Conservation (phyloP, 768 basidiomycete species). For the Pulveroboletus frians region DNA sequence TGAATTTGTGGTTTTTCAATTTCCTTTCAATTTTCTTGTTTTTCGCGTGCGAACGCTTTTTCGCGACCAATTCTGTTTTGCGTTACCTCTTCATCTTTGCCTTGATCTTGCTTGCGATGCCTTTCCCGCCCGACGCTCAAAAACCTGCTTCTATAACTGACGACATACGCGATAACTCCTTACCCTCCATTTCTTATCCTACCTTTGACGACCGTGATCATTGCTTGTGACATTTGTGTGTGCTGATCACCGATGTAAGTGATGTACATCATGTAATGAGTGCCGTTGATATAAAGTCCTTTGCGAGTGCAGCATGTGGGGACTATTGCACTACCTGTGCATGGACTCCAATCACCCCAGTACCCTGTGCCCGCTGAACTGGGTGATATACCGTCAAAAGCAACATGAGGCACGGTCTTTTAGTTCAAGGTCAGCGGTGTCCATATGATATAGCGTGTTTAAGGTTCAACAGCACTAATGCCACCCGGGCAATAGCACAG, state of each 20-base stretch:
- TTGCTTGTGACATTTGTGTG: neutral
- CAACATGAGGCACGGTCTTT: no score
- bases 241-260: no score
- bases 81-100: conserved; percentile 5
- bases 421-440: no score
- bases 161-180: conserved; percentile 6
- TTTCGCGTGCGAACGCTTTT: neutral
- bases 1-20: neutral
- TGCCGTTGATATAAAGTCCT: neutral
- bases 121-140: neutral
- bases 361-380: no score
- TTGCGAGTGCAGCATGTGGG: no score
- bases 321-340: no score
- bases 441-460: no score
- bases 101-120: conserved; percentile 11
- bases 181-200: neutral
- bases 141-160: conserved; percentile 3
- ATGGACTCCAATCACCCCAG: no score
- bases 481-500: no score
- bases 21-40: neutral
- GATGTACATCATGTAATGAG: neutral
- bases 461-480: no score
- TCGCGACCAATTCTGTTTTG: conserved; percentile 1
- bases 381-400: no score
- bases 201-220: neutral